Evolutionary conservation across 2,329 filamentous ascomycete species (phyloP), one percentile per base, ranked within the genome.

Genomic region (Trichoderma polysporum): DNA sequence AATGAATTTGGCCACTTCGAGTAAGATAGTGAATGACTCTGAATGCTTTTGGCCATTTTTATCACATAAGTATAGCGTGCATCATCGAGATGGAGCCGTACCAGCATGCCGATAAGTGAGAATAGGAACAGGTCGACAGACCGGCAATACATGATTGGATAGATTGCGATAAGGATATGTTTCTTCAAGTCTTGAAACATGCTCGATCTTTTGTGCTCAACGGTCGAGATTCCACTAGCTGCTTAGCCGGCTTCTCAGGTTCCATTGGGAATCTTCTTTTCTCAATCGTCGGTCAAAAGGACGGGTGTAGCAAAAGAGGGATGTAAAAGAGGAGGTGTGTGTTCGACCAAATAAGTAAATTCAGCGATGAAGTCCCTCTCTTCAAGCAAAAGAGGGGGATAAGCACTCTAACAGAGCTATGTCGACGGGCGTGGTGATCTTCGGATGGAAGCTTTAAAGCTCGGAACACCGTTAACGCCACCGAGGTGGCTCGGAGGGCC

Each of bases 401-500:
- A 37, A 39, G 58, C 33, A 39, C 45, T 13, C 47, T 19, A 39
- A 25, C 22, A 10, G 9, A 22, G 13, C 22, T 61, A 50, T 47
- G 39, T 52, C 6, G 10, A 50, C 17, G 25, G 17, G 19, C 31
- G 49, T 61, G 31, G 39, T 25, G 57, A 61, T 45, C 47, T 52
- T 17, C 8, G 37, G 45, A 52, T 49, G 29, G 22, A 45, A 52
- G 49, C 29, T 64, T 45, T 56, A 8, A 56, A 50, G 53, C 62
- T 58, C 62, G 62, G 53, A 66, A 45, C 22, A 29, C 62, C 53
- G 41, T 58, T 66, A 66, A 49, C 62, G 52, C 62, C 62, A 49
- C 53, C 45, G 52, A 52, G 53, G 29, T 2, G 25, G 31, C 62
- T 66, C 62, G 62, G 53, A 66, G 12, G 62, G 31, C 62, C 62